Percentiles rank a stretch among this genome's conserved stretches.
Conservation (phyloP, 192 early-diverging fungal genomes). For the Backusella circina region DNA sequence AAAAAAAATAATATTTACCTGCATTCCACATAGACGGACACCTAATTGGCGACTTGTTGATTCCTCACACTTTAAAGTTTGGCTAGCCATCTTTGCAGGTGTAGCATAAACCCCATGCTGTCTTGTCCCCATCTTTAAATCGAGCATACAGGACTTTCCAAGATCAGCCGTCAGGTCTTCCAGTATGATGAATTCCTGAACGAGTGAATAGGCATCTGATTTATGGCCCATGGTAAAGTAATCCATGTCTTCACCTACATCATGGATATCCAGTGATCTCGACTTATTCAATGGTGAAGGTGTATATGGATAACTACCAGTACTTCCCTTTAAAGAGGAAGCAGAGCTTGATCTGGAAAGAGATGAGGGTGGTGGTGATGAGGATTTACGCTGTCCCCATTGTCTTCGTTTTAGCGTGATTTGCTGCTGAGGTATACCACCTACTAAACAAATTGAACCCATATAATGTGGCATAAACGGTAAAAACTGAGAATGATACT, state of each 20-base stretch:
- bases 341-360: neutral
- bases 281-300: neutral
- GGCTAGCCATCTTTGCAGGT: constrained; percentile 75
- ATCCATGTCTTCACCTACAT: neutral
- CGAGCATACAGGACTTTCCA: constrained; percentile 90
- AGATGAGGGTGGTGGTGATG: neutral
- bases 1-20: constrained; percentile 50
- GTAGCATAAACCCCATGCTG: constrained; percentile 92
- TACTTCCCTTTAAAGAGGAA: neutral
- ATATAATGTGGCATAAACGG: constrained; percentile 9
- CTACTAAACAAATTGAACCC: neutral
- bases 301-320: neutral
- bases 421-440: neutral
- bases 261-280: neutral
- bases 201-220: neutral
- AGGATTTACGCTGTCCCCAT: constrained; percentile 1
- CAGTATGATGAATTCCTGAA: constrained; percentile 82
- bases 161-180: constrained; percentile 89
- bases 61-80: constrained; percentile 87
- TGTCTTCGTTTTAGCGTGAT: neutral
- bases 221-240: neutral
- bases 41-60: constrained; percentile 92
- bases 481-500: neutral
- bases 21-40: constrained; percentile 95
- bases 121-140: constrained; percentile 98